Conservation (phyloP, 2,329 filamentous ascomycete genomes). For the Tolypocladium sp. region DNA sequence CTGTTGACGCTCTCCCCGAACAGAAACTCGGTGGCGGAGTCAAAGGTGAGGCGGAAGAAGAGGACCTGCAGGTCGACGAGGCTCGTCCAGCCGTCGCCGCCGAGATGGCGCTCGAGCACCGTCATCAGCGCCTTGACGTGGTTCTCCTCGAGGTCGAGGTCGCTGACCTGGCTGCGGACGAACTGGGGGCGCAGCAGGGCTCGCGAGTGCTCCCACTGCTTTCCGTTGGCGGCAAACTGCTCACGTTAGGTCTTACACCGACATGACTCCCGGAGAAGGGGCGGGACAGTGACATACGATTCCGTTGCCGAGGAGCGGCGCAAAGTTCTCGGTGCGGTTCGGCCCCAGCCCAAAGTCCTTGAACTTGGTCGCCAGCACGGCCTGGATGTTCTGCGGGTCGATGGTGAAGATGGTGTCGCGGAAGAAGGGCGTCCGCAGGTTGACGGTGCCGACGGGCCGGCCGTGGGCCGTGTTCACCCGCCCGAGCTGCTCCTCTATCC, state of each 20-base stretch:
- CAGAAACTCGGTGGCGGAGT: slow-evolving; percentile 45
- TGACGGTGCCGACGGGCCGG: slow-evolving; percentile 10
- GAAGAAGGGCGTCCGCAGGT: slow-evolving; percentile 9
- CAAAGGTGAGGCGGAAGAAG: slow-evolving; percentile 39
- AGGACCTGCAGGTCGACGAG: slow-evolving; percentile 34
- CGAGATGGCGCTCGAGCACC: slow-evolving; percentile 13
- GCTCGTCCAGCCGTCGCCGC: slow-evolving; percentile 21
- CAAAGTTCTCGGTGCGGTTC: slow-evolving; percentile 14
- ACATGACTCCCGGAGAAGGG: background rate
- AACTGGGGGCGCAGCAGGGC: slow-evolving; percentile 31
- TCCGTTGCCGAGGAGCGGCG: slow-evolving; percentile 34
- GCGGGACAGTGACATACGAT: slow-evolving; percentile 13
- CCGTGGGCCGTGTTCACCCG: slow-evolving; percentile 2
- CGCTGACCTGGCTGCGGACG: slow-evolving; percentile 30
- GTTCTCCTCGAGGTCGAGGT: slow-evolving; percentile 30
- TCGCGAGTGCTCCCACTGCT: slow-evolving; percentile 26
- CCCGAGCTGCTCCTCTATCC: slow-evolving; percentile 3
- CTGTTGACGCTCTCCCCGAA: slow-evolving; percentile 46
- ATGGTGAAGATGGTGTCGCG: slow-evolving; percentile 9
- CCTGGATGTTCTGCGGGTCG: slow-evolving; percentile 18
- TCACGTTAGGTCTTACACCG: background rate
- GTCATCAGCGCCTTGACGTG: slow-evolving; percentile 22
- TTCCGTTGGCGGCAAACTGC: slow-evolving; percentile 24
- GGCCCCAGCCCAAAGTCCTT: slow-evolving; percentile 15
- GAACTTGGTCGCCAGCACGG: slow-evolving; percentile 15